Evolutionary conservation across 2,329 filamentous ascomycete species (phyloP).

Genomic region (Fonsecaea multimorphosa): DNA sequence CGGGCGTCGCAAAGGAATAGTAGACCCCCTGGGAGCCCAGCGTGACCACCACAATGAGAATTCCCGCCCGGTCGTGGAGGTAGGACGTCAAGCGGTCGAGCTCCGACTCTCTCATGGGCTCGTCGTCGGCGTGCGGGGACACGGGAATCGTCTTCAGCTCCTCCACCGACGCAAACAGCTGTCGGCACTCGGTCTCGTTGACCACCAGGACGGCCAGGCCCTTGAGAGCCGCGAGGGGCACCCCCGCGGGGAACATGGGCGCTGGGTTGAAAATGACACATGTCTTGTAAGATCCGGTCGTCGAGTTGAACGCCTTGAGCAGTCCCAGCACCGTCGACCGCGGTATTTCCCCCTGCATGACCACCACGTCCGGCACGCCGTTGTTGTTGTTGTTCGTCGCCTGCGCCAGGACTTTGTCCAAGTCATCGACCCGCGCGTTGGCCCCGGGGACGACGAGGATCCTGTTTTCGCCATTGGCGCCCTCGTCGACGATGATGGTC

Average conservation of each 20-base stretch:
- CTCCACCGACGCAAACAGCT: conserved; percentile 63
- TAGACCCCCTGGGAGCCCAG: conserved; percentile 80
- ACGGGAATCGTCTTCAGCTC: conserved; percentile 33
- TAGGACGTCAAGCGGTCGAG: conserved; percentile 56
- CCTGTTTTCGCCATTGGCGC: conserved; percentile 72
- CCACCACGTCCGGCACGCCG: conserved; percentile 65
- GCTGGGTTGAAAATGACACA: conserved; percentile 85
- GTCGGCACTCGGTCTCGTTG: conserved; percentile 86
- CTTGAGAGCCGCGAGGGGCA: conserved; percentile 70
- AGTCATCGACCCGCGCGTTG: conserved; percentile 60
- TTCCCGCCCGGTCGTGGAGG: conserved; percentile 70
- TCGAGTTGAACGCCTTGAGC: conserved; percentile 55
- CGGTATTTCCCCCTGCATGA: conserved; percentile 81
- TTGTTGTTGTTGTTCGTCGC: conserved; percentile 47
- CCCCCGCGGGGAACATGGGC: conserved; percentile 74
- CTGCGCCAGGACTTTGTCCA: conserved; percentile 47
- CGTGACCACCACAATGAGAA: conserved; percentile 80
- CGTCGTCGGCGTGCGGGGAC: conserved; percentile 41
- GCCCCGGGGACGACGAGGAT: conserved; percentile 76
- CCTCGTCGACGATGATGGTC: conserved; percentile 76
- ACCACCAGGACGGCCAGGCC: conserved; percentile 80
- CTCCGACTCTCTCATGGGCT: conserved; percentile 38
- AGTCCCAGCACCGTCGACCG: conserved; percentile 68
- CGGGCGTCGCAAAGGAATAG: conserved; percentile 60
- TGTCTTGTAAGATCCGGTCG: conserved; percentile 58